These are phyloP conservation scores for Hymenoscyphus fraxineus DNA, from an alignment of 2,329 filamentous ascomycete genomes.

Conservation along the genomic window DNA sequence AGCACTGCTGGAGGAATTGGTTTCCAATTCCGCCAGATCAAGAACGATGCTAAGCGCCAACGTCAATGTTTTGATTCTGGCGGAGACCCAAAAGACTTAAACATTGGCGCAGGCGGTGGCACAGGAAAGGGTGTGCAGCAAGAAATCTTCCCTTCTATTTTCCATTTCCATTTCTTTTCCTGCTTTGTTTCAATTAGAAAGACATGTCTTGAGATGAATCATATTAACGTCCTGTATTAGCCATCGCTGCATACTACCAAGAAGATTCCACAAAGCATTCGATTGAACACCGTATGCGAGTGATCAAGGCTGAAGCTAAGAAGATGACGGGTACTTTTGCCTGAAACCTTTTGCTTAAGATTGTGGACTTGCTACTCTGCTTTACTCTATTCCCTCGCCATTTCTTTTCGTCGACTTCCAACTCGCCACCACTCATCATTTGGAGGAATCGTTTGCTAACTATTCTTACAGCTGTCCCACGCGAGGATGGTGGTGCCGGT, in stretches of 20 bases:
- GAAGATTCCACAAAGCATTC: constrained; percentile 26
- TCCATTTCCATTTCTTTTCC: constrained; percentile 4
- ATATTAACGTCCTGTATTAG: constrained; percentile 24
- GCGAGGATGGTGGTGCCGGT: constrained; percentile 28
- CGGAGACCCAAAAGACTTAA: constrained; percentile 40
- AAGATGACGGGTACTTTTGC: constrained; percentile 13
- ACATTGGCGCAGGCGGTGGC: constrained; percentile 14
- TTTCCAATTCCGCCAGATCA: constrained; percentile 57
- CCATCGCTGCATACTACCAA: constrained; percentile 21
- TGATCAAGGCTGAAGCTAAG: constrained; percentile 29
- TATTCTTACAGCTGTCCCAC: constrained; percentile 27
- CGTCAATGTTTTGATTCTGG: constrained; percentile 43
- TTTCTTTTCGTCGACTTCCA: constrained; percentile 16
- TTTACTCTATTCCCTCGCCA: constrained; percentile 12
- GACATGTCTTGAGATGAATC: not conserved
- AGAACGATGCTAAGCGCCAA: constrained; percentile 49
- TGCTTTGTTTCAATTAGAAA: constrained; percentile 8
- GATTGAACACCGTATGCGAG: constrained; percentile 31
- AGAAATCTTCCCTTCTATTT: not conserved
- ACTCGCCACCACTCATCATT: constrained; percentile 12
- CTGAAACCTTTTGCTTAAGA: not conserved
- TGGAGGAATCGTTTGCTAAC: constrained; percentile 26
- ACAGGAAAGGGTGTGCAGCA: constrained; percentile 9
- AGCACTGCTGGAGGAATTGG: constrained; percentile 55
- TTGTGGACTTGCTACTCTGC: not conserved